These are phyloP conservation scores for Bathelium albidoporum DNA, from an alignment of 495 filamentous ascomycete species.

Conservation along the genomic window DNA sequence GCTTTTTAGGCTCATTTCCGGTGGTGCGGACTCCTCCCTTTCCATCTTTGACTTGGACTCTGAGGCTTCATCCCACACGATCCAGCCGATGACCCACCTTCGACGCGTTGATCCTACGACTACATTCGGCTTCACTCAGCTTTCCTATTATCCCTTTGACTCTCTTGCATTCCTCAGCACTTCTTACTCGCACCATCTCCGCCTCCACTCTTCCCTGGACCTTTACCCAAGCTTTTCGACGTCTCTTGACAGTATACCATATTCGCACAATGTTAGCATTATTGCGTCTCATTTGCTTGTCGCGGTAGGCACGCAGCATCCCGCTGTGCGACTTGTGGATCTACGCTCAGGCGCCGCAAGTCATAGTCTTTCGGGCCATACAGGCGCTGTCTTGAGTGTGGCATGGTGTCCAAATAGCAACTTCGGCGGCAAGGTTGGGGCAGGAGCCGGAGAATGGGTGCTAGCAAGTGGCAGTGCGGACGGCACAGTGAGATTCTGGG, in stretches of 20 bases:
- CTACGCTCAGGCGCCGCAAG: conserved; percentile 64
- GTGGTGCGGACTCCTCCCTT: conserved; percentile 68
- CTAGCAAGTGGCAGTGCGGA: conserved; percentile 70
- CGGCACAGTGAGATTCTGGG: conserved; percentile 73
- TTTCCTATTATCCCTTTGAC: conserved; percentile 86
- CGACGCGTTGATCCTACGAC: conserved; percentile 29
- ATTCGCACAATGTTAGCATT: conserved; percentile 65
- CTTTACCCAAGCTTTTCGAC: conserved; percentile 55
- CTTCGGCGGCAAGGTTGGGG: not conserved
- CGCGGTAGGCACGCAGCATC: conserved; percentile 74
- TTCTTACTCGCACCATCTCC: conserved; percentile 75
- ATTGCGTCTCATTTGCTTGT: conserved; percentile 63
- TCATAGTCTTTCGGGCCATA: conserved; percentile 68
- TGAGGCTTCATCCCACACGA: conserved; percentile 17
- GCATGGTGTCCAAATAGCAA: conserved; percentile 63
- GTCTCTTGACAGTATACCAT: conserved; percentile 57
- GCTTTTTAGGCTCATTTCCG: conserved; percentile 59
- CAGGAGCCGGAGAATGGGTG: conserved; percentile 45
- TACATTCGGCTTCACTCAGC: conserved; percentile 68
- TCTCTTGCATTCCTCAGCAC: conserved; percentile 66
- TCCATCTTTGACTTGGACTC: conserved; percentile 72
- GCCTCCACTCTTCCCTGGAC: conserved; percentile 61
- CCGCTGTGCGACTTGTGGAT: conserved; percentile 70
- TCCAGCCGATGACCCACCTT: conserved; percentile 38
- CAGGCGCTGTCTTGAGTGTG: conserved; percentile 58